phyloP scores from a whole-genome alignment of 2,329 filamentous ascomycete genomes.

The Nemania serpens region DNA sequence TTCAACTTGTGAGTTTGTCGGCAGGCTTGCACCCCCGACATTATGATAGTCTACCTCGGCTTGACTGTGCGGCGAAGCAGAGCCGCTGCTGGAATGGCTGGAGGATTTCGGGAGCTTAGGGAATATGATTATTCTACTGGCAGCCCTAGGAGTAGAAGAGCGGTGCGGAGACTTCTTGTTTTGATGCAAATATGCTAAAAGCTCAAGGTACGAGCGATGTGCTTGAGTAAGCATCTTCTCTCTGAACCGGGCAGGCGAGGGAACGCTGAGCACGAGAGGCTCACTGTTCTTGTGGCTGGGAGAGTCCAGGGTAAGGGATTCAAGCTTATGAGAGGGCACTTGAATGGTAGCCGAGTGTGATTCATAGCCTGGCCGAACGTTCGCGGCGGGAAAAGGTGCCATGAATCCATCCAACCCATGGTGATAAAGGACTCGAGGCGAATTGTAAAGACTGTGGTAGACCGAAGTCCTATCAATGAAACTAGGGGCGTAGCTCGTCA shows the following conservation, averaged over 20 bases:
- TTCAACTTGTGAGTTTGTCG: slow-evolving; percentile 22
- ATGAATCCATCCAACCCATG: slow-evolving; percentile 34
- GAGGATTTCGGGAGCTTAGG: slow-evolving; percentile 54
- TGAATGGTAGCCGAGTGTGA: slow-evolving; percentile 30
- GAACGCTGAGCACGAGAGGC: slow-evolving; percentile 31
- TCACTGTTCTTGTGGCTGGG: slow-evolving; percentile 30
- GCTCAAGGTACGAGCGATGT: slow-evolving; percentile 73
- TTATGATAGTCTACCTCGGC: slow-evolving; percentile 22
- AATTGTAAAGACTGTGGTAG: slow-evolving; percentile 43
- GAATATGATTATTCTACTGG: slow-evolving; percentile 58
- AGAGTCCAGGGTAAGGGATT: slow-evolving; percentile 42
- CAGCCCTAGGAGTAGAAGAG: slow-evolving; percentile 44
- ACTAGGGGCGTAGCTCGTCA: slow-evolving; percentile 41
- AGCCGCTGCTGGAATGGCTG: slow-evolving; percentile 23
- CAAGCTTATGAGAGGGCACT: slow-evolving; percentile 40
- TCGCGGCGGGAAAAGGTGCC: slow-evolving; percentile 37
- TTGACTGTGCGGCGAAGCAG: slow-evolving; percentile 28
- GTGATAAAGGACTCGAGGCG: slow-evolving; percentile 33
- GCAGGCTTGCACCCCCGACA: slow-evolving; percentile 22
- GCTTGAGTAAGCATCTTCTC: slow-evolving; percentile 72
- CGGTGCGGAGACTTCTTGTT: slow-evolving; percentile 55
- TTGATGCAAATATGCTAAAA: slow-evolving; percentile 68
- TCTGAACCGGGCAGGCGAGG: slow-evolving; percentile 57
- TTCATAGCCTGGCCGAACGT: slow-evolving; percentile 47
- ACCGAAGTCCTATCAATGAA: slow-evolving; percentile 40